These are phyloP conservation scores for Adansonia digitata DNA, from an alignment of 345 rosid species.

Conservation along the genomic window DNA sequence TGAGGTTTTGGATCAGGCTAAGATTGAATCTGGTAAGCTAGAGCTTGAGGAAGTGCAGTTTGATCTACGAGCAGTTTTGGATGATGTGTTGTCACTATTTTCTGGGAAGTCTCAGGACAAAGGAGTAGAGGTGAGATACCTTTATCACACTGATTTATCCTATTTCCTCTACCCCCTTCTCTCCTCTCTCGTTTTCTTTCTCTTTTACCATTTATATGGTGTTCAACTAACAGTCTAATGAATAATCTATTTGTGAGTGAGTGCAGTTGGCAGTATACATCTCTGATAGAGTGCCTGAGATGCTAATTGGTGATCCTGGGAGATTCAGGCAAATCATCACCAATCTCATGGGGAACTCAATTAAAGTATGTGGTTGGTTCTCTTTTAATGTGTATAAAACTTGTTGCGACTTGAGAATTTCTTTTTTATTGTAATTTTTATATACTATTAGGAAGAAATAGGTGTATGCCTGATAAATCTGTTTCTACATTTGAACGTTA, in stretches of 20 bases:
- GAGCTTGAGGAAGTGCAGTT: conserved; percentile 89
- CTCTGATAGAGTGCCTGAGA: conserved; percentile 80
- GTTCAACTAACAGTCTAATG: neutral
- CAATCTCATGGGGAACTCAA: conserved; percentile 93
- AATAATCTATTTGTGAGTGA: conserved; percentile 18
- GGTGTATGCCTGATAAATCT: neutral
- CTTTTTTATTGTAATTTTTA: neutral
- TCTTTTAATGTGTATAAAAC: neutral
- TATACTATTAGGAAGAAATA: neutral
- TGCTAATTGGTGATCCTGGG: conserved; percentile 83
- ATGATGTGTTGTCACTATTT: conserved; percentile 89
- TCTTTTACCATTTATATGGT: neutral
- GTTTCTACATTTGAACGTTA: neutral
- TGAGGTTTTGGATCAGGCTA: conserved; percentile 96
- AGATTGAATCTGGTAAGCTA: conserved; percentile 92
- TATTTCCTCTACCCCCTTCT: neutral
- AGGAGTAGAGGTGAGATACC: conserved; percentile 72
- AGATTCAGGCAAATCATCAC: conserved; percentile 92
- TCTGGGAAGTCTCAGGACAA: conserved; percentile 82
- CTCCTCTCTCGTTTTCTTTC: neutral
- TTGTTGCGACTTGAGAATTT: neutral
- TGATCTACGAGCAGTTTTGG: conserved; percentile 71
- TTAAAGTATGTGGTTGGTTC: conserved; percentile 48
- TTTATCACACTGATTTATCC: neutral
- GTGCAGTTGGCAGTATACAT: conserved; percentile 86